Base-by-base conservation (phyloP, 352 stramenopile species). In the Thalassiosira exigua region DNA sequence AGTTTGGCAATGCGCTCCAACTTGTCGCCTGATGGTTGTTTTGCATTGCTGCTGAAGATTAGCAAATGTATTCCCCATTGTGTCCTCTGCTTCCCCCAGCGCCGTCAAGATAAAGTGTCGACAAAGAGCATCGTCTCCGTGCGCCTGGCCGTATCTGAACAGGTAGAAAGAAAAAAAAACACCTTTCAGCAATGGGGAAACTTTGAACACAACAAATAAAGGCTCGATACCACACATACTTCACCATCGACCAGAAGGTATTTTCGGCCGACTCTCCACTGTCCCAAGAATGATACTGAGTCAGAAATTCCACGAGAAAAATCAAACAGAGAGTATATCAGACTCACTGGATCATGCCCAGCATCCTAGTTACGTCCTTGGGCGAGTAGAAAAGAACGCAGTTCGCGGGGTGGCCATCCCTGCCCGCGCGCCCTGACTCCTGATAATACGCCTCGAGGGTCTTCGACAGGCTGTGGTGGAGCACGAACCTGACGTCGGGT, bases 361-460 rank as follows among this genome's bases (percentile, higher is more conserved):
- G 19, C 76, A 91, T 89, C 73, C 76, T 42, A 19, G 82, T 65
- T 14, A 92, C 84, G 82, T 94, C 89, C 78, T 91, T 92, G n/a
- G 78, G 77, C 52, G 74, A 84, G 68, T 93, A 95, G 54, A 89
- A 95, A n/a, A 95, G 72, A 17, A 95, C 86, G 77, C 91, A 95
- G 79, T 70, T 79, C 5, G 88, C 81, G 46, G 65, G 50, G 14
- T 77, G 62, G 12, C 96, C 96, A 78, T 99, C 96, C 41, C 97
- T 90, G 32, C 97, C 97, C 30, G 97, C 97, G 58, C 97, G 92
- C 3, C 97, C 97, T 52, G 98, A 95, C 74, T 99, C 96, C 87
- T 98, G 96, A 3, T 98, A 75, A 72, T 98, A 98, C 60, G 96
- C 93, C 72, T 99, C 97, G 50, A 92, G 86, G 33, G 95, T 98